Evolutionary conservation across 2,329 filamentous ascomycete genomes (phyloP), one percentile per base, ranked within the genome.

Genomic region (Stemphylium vesicarium): DNA sequence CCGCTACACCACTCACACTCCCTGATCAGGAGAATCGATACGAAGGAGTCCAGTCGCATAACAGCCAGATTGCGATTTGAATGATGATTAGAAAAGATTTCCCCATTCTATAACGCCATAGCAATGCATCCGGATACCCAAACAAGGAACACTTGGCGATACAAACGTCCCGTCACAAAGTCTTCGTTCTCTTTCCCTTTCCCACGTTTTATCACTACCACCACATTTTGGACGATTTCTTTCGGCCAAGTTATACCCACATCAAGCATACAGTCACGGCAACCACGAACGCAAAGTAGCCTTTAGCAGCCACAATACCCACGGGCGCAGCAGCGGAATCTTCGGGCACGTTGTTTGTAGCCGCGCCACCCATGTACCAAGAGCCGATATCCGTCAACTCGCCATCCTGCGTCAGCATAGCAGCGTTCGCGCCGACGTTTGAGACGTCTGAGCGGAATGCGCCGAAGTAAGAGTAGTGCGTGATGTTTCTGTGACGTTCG

Each of bases 401-500:
- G 37, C 91, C 91, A 13, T 84, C 80, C 37, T 84, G 78, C 66
- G 85, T 88, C 41, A 94, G 79, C 80, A 95, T 88, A 1, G 86
- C 84, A 1, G 82, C 86, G 57, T 92, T 91, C 3, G 86, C 81
- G 0, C 91, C 91, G 6, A 93, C 87, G 62, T 92, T 94, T 59
- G 87, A 89, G 13, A 84, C 84, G 44, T 82, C 78, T 3, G 84
- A 85, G 47, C 89, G 83, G 70, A 94, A 94, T 8, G 88, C 83
- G 40, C 89, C 90, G 65, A 92, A 95, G 73, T 89, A 89, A 0
- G 87, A 86, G 72, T 94, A 94, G 24, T 84, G 84, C 2, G 82
- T 85, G 13, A 92, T 80, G 50, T 82, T 86, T 12, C 75, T 76
- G 24, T 16, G 3, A 4, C 8, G 4, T 13, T 2, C 3, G 36